Conservation (phyloP, 2,329 filamentous ascomycete genomes). For the Trichophyton schoenleinii region DNA sequence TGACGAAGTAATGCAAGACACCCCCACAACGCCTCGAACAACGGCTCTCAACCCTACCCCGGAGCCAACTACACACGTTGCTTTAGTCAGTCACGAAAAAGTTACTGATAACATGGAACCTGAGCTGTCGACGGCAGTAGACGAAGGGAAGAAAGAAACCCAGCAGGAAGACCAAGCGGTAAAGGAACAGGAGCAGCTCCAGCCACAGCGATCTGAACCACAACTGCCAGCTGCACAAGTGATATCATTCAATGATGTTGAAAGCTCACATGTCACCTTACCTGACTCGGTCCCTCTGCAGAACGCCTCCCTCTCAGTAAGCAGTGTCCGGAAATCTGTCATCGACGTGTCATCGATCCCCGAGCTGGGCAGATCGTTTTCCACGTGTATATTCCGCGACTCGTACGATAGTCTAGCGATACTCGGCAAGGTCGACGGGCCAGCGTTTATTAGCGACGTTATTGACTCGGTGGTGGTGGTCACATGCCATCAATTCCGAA, state of each 20-base stretch:
- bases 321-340: slow-evolving; percentile 56
- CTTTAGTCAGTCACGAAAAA: no score
- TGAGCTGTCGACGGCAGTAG: no score
- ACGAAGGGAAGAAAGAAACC: no score
- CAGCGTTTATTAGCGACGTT: slow-evolving; percentile 70
- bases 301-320: slow-evolving; percentile 60
- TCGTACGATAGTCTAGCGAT: slow-evolving; percentile 61
- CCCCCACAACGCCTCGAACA: neutral
- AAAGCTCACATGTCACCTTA: slow-evolving; percentile 61
- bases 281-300: slow-evolving; percentile 58
- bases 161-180: no score
- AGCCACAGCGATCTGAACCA: neutral
- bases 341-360: slow-evolving; percentile 66
- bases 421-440: slow-evolving; percentile 63
- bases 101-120: no score
- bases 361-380: slow-evolving; percentile 49
- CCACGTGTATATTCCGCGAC: slow-evolving; percentile 56
- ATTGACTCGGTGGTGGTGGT: slow-evolving; percentile 64
- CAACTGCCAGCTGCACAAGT: slow-evolving; percentile 29
- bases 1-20: neutral
- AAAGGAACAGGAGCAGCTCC: no score
- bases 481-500: slow-evolving; percentile 72
- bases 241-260: slow-evolving; percentile 55
- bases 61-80: no score
- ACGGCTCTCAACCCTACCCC: neutral